phyloP scores from a whole-genome alignment of 2,329 filamentous ascomycete genomes.

The Fusarium abutilonis region DNA sequence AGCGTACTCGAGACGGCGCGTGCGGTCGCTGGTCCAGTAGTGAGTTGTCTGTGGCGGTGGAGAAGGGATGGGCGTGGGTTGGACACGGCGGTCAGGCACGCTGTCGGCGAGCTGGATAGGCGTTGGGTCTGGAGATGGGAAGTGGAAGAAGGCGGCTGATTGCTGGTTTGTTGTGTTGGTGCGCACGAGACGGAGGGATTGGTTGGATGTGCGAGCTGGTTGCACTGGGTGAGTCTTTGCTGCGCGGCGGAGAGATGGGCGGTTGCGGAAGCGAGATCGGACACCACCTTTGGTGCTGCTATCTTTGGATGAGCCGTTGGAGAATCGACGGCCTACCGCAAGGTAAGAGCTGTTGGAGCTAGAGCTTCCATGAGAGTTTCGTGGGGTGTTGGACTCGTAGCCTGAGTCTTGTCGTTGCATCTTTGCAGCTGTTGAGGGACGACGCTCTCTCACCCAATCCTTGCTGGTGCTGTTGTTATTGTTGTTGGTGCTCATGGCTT shows the following conservation, averaged over 20 bases:
- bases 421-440: conserved; percentile 47
- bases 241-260: conserved; percentile 56
- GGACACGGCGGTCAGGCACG: conserved; percentile 29
- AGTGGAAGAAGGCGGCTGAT: conserved; percentile 59
- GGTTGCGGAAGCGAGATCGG: conserved; percentile 49
- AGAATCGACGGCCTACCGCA: too few species aligned
- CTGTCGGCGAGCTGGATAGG: conserved; percentile 45
- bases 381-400: conserved; percentile 62
- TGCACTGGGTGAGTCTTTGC: conserved; percentile 50
- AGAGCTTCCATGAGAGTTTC: conserved; percentile 43
- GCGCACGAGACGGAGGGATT: conserved; percentile 51
- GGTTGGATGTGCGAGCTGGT: conserved; percentile 44
- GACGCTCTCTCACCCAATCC: conserved; percentile 43
- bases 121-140: conserved; percentile 59
- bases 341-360: conserved; percentile 46
- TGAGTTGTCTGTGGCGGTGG: conserved; percentile 68
- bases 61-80: conserved; percentile 46
- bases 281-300: conserved; percentile 31
- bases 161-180: conserved; percentile 45
- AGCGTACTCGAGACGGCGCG: conserved; percentile 70
- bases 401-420: conserved; percentile 69
- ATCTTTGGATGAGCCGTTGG: conserved; percentile 24
- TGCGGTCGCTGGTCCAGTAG: conserved; percentile 74
- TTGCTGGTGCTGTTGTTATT: not conserved
- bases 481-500: conserved; percentile 1